A percentile compares a stretch with the other conserved stretches of the same genome.
Conservation (phyloP, 2,329 filamentous ascomycete species). For the Pseudopithomyces chartarum region DNA sequence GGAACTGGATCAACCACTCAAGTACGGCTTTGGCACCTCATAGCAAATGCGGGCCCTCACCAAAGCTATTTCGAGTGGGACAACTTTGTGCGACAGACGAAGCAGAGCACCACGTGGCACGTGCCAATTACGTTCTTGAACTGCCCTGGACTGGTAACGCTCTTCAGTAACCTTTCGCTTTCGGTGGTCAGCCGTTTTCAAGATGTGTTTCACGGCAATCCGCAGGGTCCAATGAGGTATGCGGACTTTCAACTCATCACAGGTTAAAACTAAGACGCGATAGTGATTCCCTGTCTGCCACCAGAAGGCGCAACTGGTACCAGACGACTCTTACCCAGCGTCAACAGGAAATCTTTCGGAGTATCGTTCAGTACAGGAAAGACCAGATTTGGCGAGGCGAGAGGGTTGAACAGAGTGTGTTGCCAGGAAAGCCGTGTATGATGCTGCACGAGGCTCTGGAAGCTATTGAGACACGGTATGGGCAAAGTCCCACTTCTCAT, state of each 20-base stretch:
- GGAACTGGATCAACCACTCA: no score
- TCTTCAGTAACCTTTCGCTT: not conserved
- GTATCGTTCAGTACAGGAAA: conserved; percentile 6
- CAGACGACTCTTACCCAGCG: not conserved
- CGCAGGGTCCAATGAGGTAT: not conserved
- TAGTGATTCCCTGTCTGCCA: not conserved
- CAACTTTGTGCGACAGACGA: not conserved
- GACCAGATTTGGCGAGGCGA: not conserved
- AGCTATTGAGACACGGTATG: conserved; percentile 11
- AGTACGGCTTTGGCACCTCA: not conserved
- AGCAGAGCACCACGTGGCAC: not conserved
- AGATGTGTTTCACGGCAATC: not conserved
- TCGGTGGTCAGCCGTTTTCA: not conserved
- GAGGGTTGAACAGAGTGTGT: not conserved
- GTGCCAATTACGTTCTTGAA: conserved; percentile 1
- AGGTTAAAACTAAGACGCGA: not conserved
- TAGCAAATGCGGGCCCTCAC: not conserved
- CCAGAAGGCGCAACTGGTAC: conserved; percentile 1
- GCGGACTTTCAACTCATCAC: not conserved
- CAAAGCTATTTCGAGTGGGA: conserved; percentile 3
- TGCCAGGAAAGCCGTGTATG: not conserved
- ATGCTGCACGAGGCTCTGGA: conserved; percentile 15
- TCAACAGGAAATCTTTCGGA: conserved; percentile 7
- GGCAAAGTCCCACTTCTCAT: not conserved
- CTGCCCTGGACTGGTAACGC: not conserved